phyloP scores from a whole-genome alignment of 495 filamentous ascomycete species.

The Neurospora cerealis region DNA sequence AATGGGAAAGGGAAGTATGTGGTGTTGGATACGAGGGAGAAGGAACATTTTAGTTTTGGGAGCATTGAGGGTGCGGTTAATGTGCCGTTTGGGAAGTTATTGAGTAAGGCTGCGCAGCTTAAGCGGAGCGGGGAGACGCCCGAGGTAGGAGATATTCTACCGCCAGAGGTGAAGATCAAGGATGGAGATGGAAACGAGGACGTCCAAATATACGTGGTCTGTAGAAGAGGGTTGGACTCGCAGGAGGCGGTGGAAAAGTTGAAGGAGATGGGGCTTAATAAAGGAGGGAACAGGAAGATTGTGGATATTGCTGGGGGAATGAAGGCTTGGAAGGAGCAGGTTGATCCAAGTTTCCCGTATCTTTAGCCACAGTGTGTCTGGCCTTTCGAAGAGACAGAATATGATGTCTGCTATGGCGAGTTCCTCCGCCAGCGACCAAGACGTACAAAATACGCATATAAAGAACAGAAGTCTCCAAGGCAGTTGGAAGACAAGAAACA shows the following conservation, averaged over 20 bases:
- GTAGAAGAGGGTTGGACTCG: constrained; percentile 81
- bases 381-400: not conserved
- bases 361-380: constrained; percentile 37
- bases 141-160: not conserved
- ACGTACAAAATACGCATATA: not conserved
- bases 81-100: constrained; percentile 57
- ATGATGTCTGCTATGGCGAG: not conserved
- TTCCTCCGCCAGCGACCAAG: not conserved
- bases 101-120: constrained; percentile 18
- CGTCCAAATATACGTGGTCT: constrained; percentile 62
- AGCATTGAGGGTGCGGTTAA: constrained; percentile 65
- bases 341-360: constrained; percentile 63
- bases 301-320: constrained; percentile 77
- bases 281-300: constrained; percentile 47
- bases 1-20: constrained; percentile 29
- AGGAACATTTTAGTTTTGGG: constrained; percentile 76
- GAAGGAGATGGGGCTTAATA: constrained; percentile 55
- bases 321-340: constrained; percentile 68
- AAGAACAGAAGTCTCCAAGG: not conserved
- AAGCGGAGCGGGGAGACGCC: constrained; percentile 12
- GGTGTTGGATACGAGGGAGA: constrained; percentile 74
- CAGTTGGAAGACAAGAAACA: not conserved
- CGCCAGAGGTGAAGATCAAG: not conserved
- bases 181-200: constrained; percentile 8
- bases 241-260: constrained; percentile 65